A percentile compares a stretch with the other conserved stretches of the same genome.
phyloP scores from a whole-genome alignment of 2,329 filamentous ascomycete genomes.

The Apiospora saccharicola region DNA sequence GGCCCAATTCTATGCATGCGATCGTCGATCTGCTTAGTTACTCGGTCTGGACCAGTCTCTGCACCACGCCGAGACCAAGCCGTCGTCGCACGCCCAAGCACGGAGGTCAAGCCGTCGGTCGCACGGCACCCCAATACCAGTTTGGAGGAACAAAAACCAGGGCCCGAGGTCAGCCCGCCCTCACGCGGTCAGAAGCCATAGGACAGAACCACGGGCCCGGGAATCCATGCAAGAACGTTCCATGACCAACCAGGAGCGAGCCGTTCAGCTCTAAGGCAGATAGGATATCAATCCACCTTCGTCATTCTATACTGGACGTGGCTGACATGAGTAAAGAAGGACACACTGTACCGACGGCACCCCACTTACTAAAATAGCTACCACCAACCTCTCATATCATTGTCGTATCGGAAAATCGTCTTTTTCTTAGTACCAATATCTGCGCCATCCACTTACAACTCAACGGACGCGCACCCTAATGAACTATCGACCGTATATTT shows the following conservation, averaged over 20 bases:
- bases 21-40: slow-evolving; percentile 12
- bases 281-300: not conserved
- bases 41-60: slow-evolving; percentile 7
- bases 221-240: not conserved
- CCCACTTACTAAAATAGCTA: slow-evolving; percentile 2
- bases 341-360: not conserved
- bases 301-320: not conserved
- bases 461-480: not conserved
- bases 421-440: not conserved
- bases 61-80: not conserved
- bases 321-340: not conserved
- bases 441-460: not conserved
- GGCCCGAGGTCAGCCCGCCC: not conserved
- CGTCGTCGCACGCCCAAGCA: slow-evolving; percentile 6
- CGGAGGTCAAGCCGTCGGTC: slow-evolving; percentile 9
- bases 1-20: slow-evolving; percentile 4
- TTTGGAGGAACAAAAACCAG: not conserved
- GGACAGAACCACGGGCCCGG: slow-evolving; percentile 13
- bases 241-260: not conserved
- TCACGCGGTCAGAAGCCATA: not conserved
- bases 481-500: not conserved
- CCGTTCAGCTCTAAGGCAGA: slow-evolving; percentile 8
- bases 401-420: slow-evolving; percentile 1
- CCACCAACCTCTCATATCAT: slow-evolving; percentile 3
- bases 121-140: not conserved